Evolutionary conservation across 495 filamentous ascomycete species (phyloP), one percentile per base, ranked within the genome.

Genomic region (Neurospora sp.): DNA sequence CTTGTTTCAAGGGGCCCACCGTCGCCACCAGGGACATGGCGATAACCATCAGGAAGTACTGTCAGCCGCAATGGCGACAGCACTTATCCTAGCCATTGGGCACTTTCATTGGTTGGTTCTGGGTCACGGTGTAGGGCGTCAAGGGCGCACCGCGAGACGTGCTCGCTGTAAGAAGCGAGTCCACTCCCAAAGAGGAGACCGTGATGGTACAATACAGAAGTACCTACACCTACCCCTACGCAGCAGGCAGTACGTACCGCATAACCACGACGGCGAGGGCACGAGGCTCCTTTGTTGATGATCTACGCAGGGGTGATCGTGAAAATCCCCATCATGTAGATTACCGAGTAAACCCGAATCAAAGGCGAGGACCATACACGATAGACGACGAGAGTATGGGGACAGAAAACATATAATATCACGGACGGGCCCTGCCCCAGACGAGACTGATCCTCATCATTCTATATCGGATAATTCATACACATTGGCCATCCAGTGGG

Each of bases 261-360:
- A 35, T 37, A 66, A 66, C 27, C 54, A 66, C 54, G 54, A 66
- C 54, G 27, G 27, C 27, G 27, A 66, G 11, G 31, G 54, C 54
- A 66, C 54, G 54, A 66, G 54, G 54, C 31, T 66, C 27, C 27
- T 70, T 62, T 46, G 48, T 69, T 70, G 10, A 70, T 46, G 73
- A 76, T 76, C 71, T 37, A 44, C 42, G 69, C 72, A 74, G 59
- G 72, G 54, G 54, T 35, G 23, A 35, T 62, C 5, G 77, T 66
- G 62, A 38, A 40, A 44, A 23, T 46, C 27, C 27, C 39, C 5
- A 48, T 18, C 14, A 39, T 4, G 40, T 3, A 44, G 40, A 71
- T 75, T 72, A 27, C 76, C 75, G 73, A 78, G 44, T 31, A 18
- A 37, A 31, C 35, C 76, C 76, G 76, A 76, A 38, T 12, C 20